Evolutionary conservation across 495 filamentous ascomycete species (phyloP), one percentile per base, ranked within the genome.

Genomic region (Daldinia bambusicola): DNA sequence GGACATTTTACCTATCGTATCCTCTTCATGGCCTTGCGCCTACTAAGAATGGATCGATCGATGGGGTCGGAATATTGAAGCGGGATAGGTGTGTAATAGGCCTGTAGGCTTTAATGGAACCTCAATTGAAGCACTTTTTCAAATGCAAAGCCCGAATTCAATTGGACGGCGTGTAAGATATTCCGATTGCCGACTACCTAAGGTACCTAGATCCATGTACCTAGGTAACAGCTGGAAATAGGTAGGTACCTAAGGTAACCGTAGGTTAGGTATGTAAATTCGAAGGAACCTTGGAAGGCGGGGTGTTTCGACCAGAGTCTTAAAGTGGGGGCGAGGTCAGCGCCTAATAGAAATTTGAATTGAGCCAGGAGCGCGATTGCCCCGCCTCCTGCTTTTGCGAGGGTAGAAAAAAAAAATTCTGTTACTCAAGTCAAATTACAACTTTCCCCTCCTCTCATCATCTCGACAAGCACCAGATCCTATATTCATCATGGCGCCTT

Each of bases 401-500:
- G 26, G 22, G 45, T 61, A 26, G 31, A 63, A 67, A 70, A 66
- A 70, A 71, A 72, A 74, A 73, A 63, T 76, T 77, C 61, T 63
- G 63, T 72, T 76, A 79, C 60, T 76, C 77, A 75, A 69, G 43
- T 67, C 37, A 37, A 26, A 20, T 56, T 60, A 13, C 61, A 74
- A 61, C 41, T 57, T 68, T 70, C 55, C 75, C 70, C 70, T 63
- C 72, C 71, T 72, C 74, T 72, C 76, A 77, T 76, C 76, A 67
- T 66, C 61, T 65, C 74, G 63, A 66, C 75, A 69, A 76, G 68
- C 72, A 77, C 69, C 76, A 77, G 67, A 76, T 76, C 72, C 72
- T 55, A 70, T 53, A 72, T 63, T 72, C 78, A 75, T 68, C 83
- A 92, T 84, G 80, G 96, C 95, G 92, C 82, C 90, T 70, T 98